phyloP scores from a whole-genome alignment of 306 rosid genomes.

The Castanospermum australe region DNA sequence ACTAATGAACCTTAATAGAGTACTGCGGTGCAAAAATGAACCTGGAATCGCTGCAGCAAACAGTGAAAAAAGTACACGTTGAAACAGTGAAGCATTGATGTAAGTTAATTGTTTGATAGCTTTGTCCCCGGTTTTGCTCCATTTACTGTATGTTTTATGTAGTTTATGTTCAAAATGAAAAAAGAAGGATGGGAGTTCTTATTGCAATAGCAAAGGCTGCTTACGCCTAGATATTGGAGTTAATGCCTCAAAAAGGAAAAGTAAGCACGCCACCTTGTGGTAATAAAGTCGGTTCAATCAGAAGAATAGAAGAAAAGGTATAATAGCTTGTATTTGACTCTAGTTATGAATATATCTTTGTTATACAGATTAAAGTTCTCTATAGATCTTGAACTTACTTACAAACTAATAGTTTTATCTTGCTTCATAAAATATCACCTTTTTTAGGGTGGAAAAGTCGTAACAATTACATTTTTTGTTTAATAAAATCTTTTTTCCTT shows the following conservation, averaged over 20 bases:
- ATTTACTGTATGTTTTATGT: not conserved
- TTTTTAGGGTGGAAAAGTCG: not conserved
- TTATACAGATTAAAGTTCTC: not conserved
- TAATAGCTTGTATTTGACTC: conserved; percentile 20
- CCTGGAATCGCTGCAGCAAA: not conserved
- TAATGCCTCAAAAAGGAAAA: conserved; percentile 22
- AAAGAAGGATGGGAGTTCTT: not conserved
- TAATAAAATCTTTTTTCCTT: not conserved
- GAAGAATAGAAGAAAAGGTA: not conserved
- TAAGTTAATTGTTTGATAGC: not conserved
- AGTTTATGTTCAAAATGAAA: not conserved
- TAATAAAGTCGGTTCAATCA: conserved; percentile 1
- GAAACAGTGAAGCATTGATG: not conserved
- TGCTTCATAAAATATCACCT: not conserved
- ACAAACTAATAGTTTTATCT: not conserved
- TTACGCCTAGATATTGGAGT: conserved; percentile 17
- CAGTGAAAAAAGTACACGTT: not conserved
- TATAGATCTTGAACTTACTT: not conserved
- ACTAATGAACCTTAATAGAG: not conserved
- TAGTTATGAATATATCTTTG: not conserved
- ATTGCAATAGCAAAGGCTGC: conserved; percentile 25
- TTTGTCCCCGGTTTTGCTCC: not conserved
- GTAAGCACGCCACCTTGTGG: conserved; percentile 15
- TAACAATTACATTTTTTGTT: not conserved
- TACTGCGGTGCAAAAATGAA: not conserved